A percentile compares a stretch with the other conserved stretches of the same genome.
These are phyloP conservation scores for Saraca asoca DNA, from an alignment of 331 rosid species.

Conservation along the genomic window DNA sequence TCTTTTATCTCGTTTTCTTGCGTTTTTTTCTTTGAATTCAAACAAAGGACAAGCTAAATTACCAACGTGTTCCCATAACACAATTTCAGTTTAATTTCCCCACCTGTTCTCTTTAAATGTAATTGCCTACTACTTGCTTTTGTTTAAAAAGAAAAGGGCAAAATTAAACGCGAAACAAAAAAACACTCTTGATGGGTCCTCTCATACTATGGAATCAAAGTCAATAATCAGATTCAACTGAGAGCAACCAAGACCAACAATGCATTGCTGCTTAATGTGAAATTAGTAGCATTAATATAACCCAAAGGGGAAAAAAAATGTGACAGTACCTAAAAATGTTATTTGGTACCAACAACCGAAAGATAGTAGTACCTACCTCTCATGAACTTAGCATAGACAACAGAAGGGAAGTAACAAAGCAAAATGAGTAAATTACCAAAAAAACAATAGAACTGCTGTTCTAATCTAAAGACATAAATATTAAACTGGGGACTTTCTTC, in stretches of 20 bases:
- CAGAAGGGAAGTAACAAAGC: constrained; percentile 39
- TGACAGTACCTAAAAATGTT: constrained; percentile 37
- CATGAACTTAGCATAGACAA: constrained; percentile 17
- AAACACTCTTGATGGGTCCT: not conserved
- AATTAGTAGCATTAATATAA: constrained; percentile 15
- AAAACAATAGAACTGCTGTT: constrained; percentile 6
- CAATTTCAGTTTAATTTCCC: no score
- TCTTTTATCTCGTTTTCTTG: no score
- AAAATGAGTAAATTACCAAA: constrained; percentile 26
- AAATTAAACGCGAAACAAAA: no score
- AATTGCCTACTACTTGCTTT: no score
- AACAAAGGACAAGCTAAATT: no score
- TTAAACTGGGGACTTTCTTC: constrained; percentile 45
- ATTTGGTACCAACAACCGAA: constrained; percentile 41
- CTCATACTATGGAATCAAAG: no score
- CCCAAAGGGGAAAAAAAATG: not conserved
- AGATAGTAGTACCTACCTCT: constrained; percentile 39
- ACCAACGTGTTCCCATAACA: no score
- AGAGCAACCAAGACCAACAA: constrained; percentile 9
- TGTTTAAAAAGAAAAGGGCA: no score
- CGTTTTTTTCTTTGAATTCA: no score
- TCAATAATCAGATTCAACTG: not conserved
- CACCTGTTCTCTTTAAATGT: no score
- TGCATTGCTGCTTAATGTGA: constrained; percentile 32
- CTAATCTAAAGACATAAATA: constrained; percentile 44